Evolutionary conservation across 2,329 filamentous ascomycete species (phyloP), one percentile per base, ranked within the genome.

Genomic region (Ophiostoma ips): DNA sequence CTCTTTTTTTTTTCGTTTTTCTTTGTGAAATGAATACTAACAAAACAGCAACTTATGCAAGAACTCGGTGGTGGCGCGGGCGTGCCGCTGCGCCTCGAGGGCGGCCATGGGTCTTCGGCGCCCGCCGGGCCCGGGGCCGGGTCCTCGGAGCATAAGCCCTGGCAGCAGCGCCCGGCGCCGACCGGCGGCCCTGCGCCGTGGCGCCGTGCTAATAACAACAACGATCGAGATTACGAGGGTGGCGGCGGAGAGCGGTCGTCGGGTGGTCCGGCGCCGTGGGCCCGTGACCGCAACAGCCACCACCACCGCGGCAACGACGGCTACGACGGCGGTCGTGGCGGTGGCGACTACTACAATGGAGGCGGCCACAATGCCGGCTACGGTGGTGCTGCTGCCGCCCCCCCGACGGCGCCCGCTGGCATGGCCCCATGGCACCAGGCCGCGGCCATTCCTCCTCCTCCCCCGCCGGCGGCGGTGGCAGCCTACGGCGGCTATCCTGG

Each of bases 151-250:
- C 72, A 77, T 58, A 90, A 87, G 66, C 89, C 89, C 47, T 95
- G 88, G 88, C 84, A 94, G 64, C 81, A 86, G 34, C 34, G 46
- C 21, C 13, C 33, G 61, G 86, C 83, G 35, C 86, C 87, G 16
- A 88, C 84, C 30, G 87, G 86, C 52, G 87, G 83, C 52, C 77
- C 86, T 63, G 88, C 88, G 57, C 88, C 88, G 8, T 95, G 89
- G 87, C 73, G 76, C 28, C 73, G 78, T 56, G 69, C 68, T 45
- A 52, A 54, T 8, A 28, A 28, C 24, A 28, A 28, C 63, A 72
- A 75, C 44, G 74, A 78, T 16, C 52, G 68, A 46, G 62, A 68
- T 49, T 70, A 74, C 49, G 61, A 59, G 21, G 55, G 47, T n/a
- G 43, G 45, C 28, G 50, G 38, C 11, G 49, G 49, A 30, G 18